Base-by-base conservation (phyloP, 2,329 filamentous ascomycete species). In the Trichoderma sp. region DNA sequence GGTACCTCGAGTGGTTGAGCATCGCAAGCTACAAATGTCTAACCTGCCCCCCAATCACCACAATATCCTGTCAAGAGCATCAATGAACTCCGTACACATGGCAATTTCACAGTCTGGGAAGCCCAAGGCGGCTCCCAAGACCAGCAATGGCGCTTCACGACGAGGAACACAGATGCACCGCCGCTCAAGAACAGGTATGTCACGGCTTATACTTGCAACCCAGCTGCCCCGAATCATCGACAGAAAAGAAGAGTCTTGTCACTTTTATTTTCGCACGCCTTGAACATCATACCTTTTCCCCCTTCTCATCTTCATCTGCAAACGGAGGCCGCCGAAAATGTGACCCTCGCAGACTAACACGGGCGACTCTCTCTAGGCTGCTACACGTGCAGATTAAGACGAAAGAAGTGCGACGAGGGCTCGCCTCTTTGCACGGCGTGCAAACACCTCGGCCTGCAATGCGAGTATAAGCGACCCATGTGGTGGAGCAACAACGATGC, bases 401-500 rank as follows among this genome's bases (percentile, higher is more conserved):
- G 88, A 72, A 90, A 90, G 81, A 90, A 90, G 84, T 90, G 88
- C 81, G 88, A 90, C 76, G 88, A 90, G 79, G 87, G 86, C 71
- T 81, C 83, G 46, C 87, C 87, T 65, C 81, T 84, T 75, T 90
- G 88, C 83, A 85, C 86, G 18, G 88, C 88, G 70, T 90, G 88
- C 85, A 89, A 87, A 74, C 85, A 89, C 77, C 90, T 99, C 68
- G 91, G 92, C 66, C 86, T 99, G 68, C 86, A 87, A 76, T 99
- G 96, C 83, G 94, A 98, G 84, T 99, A 98, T 84, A 97, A 97
- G 86, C 86, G 94, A 77, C 96, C 96, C 46, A 89, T 92, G 82
- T 99, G 96, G 96, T 99, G 96, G 96, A 92, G 91, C 82, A 97
- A 96, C 85, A 91, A 92, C 77, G 94, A 97, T 72, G 89, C 91